A percentile compares a stretch with the other conserved stretches of the same genome.
phyloP scores from a whole-genome alignment of 2,329 filamentous ascomycete species.

The Colletotrichum phormii region DNA sequence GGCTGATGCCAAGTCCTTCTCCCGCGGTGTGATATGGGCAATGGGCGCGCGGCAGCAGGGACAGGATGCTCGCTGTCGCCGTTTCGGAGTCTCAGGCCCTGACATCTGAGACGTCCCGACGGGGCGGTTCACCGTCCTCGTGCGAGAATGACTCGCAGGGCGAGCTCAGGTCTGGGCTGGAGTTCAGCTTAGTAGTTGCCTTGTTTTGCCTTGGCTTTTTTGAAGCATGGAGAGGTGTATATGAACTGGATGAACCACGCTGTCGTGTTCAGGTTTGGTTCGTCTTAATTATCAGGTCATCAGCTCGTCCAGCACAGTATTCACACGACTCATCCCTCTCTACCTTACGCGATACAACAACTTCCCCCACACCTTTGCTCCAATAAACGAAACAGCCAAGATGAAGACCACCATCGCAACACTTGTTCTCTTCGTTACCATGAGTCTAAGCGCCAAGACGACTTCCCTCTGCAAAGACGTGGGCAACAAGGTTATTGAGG shows the following conservation, averaged over 20 bases:
- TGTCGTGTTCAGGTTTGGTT: not conserved
- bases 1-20: not conserved
- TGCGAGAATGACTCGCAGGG: conserved; percentile 13
- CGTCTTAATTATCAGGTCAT: not conserved
- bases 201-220: not conserved
- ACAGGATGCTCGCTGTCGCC: conserved; percentile 2
- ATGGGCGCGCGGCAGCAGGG: conserved; percentile 1
- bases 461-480: conserved; percentile 16
- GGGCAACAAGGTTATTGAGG: conserved; percentile 9
- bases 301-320: not conserved
- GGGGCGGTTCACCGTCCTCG: not conserved
- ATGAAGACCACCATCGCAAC: conserved; percentile 17
- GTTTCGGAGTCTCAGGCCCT: conserved; percentile 11
- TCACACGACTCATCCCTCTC: not conserved
- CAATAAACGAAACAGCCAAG: not conserved
- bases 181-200: not conserved
- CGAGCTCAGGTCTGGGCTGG: too few relatives aligned
- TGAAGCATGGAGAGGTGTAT: not conserved
- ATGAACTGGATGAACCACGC: conserved; percentile 7
- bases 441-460: not conserved
- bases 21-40: not conserved
- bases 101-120: conserved; percentile 24
- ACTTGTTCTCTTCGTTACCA: not conserved
- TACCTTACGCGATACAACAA: not conserved
- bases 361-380: not conserved